Percentiles rank a stretch among this genome's conserved stretches.
Evolutionary conservation across 108 stramenopile species (phyloP).

Genomic region (Conticribra weissflogii): DNA sequence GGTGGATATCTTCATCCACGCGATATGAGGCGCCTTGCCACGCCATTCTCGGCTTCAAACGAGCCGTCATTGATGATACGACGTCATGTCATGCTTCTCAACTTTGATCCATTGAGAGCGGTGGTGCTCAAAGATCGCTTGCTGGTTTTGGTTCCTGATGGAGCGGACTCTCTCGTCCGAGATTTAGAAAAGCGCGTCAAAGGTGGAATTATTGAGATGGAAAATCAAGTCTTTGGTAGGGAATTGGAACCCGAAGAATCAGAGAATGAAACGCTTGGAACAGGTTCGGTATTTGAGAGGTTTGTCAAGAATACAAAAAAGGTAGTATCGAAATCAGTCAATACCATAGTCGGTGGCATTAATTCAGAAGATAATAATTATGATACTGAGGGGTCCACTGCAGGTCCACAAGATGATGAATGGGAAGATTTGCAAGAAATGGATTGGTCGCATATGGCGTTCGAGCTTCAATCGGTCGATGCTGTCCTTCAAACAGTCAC

Average conservation of each 20-base stretch:
- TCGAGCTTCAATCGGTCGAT: constrained; percentile 82
- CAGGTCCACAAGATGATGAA: not conserved
- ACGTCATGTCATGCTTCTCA: constrained; percentile 85
- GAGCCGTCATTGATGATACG: constrained; percentile 86
- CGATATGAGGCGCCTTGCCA: constrained; percentile 89
- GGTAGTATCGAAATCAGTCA: not conserved
- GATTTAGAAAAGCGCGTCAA: constrained; percentile 68
- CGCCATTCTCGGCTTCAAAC: constrained; percentile 87
- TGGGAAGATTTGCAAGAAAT: not conserved
- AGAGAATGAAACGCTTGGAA: not conserved
- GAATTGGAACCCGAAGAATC: not conserved
- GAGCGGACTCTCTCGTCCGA: constrained; percentile 78
- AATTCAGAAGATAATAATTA: not conserved
- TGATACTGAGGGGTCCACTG: not conserved
- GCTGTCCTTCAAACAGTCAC: constrained; percentile 72
- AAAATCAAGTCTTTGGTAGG: constrained; percentile 57
- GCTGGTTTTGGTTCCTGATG: constrained; percentile 83
- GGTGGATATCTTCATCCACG: constrained; percentile 89
- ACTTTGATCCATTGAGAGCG: constrained; percentile 86
- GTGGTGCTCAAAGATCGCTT: constrained; percentile 82
- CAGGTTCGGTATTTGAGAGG: not conserved
- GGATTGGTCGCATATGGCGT: constrained; percentile 64
- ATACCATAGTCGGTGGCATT: not conserved
- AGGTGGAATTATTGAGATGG: constrained; percentile 58
- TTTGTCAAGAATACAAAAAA: not conserved